Evolutionary conservation across 169 alveolate species (phyloP).

Genomic region (Plasmodium vivax): DNA sequence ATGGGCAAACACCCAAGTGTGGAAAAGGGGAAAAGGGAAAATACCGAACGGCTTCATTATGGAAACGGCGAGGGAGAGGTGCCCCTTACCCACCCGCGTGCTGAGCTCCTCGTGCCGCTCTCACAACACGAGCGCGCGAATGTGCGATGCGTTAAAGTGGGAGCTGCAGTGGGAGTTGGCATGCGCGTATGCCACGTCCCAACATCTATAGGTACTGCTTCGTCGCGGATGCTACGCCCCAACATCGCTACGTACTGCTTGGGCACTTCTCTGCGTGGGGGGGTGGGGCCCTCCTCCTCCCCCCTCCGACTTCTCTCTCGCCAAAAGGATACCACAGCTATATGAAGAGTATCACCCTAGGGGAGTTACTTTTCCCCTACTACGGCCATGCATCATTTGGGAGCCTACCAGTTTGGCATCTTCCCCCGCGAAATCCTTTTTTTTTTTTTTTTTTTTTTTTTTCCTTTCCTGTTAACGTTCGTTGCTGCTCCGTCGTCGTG

Average conservation of each 20-base stretch:
- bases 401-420: neutral
- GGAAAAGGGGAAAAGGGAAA: too few relatives aligned
- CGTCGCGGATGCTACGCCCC: neutral
- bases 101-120: neutral
- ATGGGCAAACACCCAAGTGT: too few relatives aligned
- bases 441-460: neutral
- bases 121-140: neutral
- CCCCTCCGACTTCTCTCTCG: neutral
- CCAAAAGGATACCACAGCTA: neutral
- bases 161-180: neutral
- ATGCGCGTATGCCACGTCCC: neutral
- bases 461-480: too few relatives aligned
- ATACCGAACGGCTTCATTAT: too few relatives aligned
- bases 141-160: neutral
- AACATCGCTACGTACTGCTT: neutral
- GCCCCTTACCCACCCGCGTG: neutral
- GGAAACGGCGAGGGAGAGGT: neutral
- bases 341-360: neutral
- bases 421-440: neutral
- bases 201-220: neutral
- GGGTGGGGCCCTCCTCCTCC: neutral
- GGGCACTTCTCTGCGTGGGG: neutral
- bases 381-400: neutral
- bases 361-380: neutral
- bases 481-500: too few relatives aligned